These are phyloP conservation scores for Suillus plorans DNA, from an alignment of 768 basidiomycete genomes.

Conservation along the genomic window DNA sequence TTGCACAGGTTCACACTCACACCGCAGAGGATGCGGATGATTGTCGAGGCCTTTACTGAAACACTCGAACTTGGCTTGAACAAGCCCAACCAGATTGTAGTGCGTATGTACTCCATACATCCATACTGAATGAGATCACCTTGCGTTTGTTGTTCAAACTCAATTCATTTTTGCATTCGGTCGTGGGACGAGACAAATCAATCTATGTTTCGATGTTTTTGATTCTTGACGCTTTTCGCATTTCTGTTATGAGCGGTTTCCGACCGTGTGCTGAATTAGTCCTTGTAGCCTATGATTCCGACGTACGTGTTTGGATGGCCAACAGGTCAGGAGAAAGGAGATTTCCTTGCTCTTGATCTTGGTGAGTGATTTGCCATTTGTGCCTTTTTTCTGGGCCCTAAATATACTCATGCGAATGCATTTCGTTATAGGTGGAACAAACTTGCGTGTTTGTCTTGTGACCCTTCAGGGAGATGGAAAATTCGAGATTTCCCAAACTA, in stretches of 20 bases:
- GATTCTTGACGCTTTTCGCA: background rate
- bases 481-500: conserved; percentile 97
- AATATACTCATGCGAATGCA: conserved; percentile 4
- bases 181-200: background rate
- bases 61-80: conserved; percentile 84
- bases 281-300: conserved; percentile 85
- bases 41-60: conserved; percentile 94
- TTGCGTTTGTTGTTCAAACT: conserved; percentile 9
- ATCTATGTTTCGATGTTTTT: background rate
- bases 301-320: conserved; percentile 98
- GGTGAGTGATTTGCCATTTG: conserved; percentile 45
- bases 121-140: background rate
- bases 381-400: conserved; percentile 2
- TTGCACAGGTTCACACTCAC: conserved; percentile 73
- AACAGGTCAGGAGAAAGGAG: conserved; percentile 82
- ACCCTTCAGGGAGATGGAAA: conserved; percentile 89
- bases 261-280: conserved; percentile 12
- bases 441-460: conserved; percentile 97
- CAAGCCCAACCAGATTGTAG: conserved; percentile 83
- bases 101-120: conserved; percentile 43
- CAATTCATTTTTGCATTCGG: background rate
- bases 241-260: background rate
- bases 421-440: conserved; percentile 74
- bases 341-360: conserved; percentile 88
- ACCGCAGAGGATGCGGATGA: conserved; percentile 92